These are phyloP conservation scores for Suillus subluteus DNA, from an alignment of 768 basidiomycete species.

Conservation along the genomic window DNA sequence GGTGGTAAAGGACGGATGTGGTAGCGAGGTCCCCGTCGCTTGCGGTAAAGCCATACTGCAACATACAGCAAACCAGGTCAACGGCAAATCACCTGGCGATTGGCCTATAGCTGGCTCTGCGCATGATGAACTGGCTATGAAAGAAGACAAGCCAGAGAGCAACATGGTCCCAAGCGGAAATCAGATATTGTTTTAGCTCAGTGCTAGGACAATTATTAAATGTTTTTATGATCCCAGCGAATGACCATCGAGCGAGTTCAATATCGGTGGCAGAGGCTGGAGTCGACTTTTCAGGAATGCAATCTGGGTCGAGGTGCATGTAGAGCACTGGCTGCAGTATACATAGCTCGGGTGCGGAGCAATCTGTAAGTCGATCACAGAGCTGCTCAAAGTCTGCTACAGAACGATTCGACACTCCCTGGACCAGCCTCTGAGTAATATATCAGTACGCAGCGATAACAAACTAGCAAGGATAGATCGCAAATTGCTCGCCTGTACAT, in stretches of 20 bases:
- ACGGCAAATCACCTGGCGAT: neutral
- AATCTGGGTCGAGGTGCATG: neutral
- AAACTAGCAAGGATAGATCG: neutral
- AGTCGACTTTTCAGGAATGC: neutral
- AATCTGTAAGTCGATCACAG: neutral
- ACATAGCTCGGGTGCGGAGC: neutral
- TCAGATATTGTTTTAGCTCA: neutral
- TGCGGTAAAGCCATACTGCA: neutral
- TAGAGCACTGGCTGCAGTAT: neutral
- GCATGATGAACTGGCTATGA: neutral
- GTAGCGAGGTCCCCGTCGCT: no score
- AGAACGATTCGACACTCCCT: neutral
- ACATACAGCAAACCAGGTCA: neutral
- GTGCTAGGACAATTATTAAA: neutral
- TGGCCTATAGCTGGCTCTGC: conserved; percentile 1
- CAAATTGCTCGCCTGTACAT: neutral
- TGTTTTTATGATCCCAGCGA: neutral
- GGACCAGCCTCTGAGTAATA: neutral
- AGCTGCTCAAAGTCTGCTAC: neutral
- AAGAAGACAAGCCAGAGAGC: conserved; percentile 1
- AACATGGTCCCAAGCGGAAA: neutral
- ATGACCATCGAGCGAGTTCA: neutral
- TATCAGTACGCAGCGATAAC: neutral
- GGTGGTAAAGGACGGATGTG: neutral
- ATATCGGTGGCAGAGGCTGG: neutral